Evolutionary conservation across 164 flowering plant species (phyloP).

Genomic region (Vitis riparia): DNA sequence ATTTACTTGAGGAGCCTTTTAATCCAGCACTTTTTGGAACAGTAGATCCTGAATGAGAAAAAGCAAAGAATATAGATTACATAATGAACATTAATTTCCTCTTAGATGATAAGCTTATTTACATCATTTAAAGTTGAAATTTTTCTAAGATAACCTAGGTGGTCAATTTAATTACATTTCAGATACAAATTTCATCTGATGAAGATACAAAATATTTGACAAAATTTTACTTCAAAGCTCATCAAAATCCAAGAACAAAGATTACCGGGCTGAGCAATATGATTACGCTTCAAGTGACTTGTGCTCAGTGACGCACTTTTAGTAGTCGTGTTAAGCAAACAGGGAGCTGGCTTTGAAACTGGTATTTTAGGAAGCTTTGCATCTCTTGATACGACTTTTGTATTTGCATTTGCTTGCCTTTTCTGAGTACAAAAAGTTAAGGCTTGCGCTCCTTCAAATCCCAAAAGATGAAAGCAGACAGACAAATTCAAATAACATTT

Average conservation of each 20-base stretch:
- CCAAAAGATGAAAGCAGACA: not conserved
- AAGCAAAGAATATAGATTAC: not conserved
- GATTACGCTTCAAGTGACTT: constrained; percentile 35
- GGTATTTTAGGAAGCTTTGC: constrained; percentile 45
- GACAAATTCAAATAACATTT: not conserved
- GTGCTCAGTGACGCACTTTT: constrained; percentile 19
- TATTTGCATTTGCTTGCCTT: constrained; percentile 45
- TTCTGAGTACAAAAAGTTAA: constrained; percentile 64
- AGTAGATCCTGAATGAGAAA: constrained; percentile 22
- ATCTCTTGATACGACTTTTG: constrained; percentile 31
- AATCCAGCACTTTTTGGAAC: constrained; percentile 25
- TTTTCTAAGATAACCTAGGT: too few relatives aligned
- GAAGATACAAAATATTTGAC: not conserved
- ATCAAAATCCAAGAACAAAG: not conserved
- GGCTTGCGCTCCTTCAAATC: constrained; percentile 18
- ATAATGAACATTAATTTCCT: not conserved
- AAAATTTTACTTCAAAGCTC: not conserved
- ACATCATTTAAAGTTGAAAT: too few relatives aligned
- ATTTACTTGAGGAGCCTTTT: constrained; percentile 24
- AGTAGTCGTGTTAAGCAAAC: constrained; percentile 22
- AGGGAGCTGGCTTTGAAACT: constrained; percentile 31
- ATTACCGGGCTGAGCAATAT: constrained; percentile 44
- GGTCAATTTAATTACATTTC: too few relatives aligned
- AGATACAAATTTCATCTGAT: not conserved
- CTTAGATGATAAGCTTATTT: not conserved